Percentiles rank a stretch among this genome's conserved stretches.
Conservation (phyloP, 2,329 filamentous ascomycete genomes). For the Cladorrhinum sp. region DNA sequence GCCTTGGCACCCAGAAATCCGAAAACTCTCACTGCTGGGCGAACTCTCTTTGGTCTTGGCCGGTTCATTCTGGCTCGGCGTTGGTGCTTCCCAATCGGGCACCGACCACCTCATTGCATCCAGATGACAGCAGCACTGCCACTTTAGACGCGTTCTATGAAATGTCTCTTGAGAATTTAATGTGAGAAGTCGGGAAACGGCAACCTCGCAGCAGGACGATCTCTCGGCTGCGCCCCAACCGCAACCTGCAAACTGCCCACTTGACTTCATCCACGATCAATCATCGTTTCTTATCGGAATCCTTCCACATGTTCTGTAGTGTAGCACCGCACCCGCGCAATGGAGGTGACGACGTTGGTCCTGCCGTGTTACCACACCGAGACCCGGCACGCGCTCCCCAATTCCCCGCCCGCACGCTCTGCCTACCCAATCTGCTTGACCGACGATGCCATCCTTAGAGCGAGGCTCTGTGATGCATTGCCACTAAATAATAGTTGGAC, state of each 20-base stretch:
- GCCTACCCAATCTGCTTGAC: conserved; percentile 9
- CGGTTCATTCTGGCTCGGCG: neutral
- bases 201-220: neutral
- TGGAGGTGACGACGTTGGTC: neutral
- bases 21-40: too few species aligned
- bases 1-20: neutral
- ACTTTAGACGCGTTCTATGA: neutral
- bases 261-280: too few species aligned
- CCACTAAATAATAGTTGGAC: neutral
- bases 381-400: conserved; percentile 2
- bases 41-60: too few species aligned
- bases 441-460: neutral
- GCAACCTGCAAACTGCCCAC: too few species aligned
- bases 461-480: neutral
- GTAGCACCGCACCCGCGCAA: too few species aligned
- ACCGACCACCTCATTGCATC: neutral
- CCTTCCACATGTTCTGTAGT: too few species aligned
- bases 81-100: neutral
- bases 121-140: neutral
- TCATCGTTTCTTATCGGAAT: neutral
- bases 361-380: conserved; percentile 9
- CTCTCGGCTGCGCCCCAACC: neutral
- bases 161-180: neutral
- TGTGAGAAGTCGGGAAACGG: neutral
- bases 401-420: neutral